Percentiles rank a stretch among this genome's conserved stretches.
These are phyloP conservation scores for Clavispora phyllophila DNA, from an alignment of 805 yeast species.

Conservation along the genomic window DNA sequence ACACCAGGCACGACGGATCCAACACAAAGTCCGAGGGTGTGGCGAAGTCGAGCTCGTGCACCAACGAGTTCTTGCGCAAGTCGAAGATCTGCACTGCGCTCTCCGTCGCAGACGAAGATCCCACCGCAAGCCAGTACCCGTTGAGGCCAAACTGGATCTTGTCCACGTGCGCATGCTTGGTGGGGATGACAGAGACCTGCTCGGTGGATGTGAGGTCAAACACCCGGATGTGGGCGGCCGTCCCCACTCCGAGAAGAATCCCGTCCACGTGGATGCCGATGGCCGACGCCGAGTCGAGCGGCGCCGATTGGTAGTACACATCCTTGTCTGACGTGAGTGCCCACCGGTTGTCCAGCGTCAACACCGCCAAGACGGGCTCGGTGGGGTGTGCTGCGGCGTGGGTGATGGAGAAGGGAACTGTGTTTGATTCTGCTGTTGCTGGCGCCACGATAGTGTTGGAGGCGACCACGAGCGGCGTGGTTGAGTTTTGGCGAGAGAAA, in stretches of 20 bases:
- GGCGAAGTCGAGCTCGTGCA: slow-evolving; percentile 22
- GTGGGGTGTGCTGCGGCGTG: slow-evolving; percentile 11
- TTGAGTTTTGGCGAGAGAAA: not conserved
- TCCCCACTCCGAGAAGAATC: slow-evolving; percentile 38
- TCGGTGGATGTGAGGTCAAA: slow-evolving; percentile 36
- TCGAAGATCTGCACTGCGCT: slow-evolving; percentile 40
- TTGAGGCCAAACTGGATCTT: slow-evolving; percentile 52
- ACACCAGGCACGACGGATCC: slow-evolving; percentile 33
- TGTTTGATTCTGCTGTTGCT: not conserved
- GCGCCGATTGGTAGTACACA: slow-evolving; percentile 7
- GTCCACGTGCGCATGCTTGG: slow-evolving; percentile 20
- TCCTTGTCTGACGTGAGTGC: slow-evolving; percentile 5
- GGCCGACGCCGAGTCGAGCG: slow-evolving; percentile 11
- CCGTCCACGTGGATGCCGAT: slow-evolving; percentile 47
- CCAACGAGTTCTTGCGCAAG: slow-evolving; percentile 36
- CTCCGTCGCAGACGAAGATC: slow-evolving; percentile 10
- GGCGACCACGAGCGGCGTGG: slow-evolving; percentile 6
- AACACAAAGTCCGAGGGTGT: slow-evolving; percentile 19
- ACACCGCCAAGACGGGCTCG: slow-evolving; percentile 11
- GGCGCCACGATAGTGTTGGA: not conserved
- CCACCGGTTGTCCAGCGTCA: slow-evolving; percentile 9
- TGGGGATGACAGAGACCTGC: slow-evolving; percentile 28
- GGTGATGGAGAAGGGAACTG: not conserved
- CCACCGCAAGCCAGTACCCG: slow-evolving; percentile 56
- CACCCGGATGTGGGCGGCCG: slow-evolving; percentile 29